Conservation (phyloP, 192 early-diverging fungal species). For the Coemansia sp. region DNA sequence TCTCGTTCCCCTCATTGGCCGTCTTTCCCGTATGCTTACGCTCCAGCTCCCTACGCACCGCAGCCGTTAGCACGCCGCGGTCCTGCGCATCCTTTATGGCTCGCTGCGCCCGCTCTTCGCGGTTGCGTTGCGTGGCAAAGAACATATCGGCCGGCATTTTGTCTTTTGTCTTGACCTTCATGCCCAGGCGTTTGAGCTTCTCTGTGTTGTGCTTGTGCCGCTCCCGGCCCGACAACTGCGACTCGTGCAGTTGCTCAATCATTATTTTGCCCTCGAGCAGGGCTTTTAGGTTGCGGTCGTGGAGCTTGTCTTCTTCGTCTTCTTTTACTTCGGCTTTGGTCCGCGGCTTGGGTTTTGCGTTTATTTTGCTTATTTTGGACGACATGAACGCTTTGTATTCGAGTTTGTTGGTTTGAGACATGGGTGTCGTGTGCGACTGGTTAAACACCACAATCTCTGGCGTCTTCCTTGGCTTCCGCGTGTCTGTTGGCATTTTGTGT, state of each 20-base stretch:
- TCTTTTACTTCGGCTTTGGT: constrained; percentile 78
- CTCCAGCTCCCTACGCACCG: constrained; percentile 43
- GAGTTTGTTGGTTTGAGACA: constrained; percentile 21
- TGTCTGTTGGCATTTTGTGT: constrained; percentile 8
- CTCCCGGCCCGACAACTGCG: constrained; percentile 42
- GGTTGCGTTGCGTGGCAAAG: constrained; percentile 20
- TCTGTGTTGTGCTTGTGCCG: constrained; percentile 44
- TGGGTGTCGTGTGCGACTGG: not conserved
- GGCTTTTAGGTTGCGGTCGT: constrained; percentile 37
- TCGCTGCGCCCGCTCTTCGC: constrained; percentile 14
- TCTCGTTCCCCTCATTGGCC: not conserved
- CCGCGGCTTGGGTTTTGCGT: constrained; percentile 72
- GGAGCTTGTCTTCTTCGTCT: constrained; percentile 22
- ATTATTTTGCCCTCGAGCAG: constrained; percentile 38
- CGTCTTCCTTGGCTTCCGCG: constrained; percentile 3
- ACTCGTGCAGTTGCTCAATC: constrained; percentile 48
- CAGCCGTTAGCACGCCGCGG: constrained; percentile 28
- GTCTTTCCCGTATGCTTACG: constrained; percentile 28
- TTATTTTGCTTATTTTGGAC: constrained; percentile 66
- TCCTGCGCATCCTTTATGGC: constrained; percentile 42
- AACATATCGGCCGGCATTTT: constrained; percentile 39
- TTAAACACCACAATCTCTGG: constrained; percentile 47
- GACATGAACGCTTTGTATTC: constrained; percentile 49
- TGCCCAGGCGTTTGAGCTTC: constrained; percentile 37
- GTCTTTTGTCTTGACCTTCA: constrained; percentile 43